phyloP scores from a whole-genome alignment of 371 early-diverging fungal genomes.

The Lichtheimia hyalospora region DNA sequence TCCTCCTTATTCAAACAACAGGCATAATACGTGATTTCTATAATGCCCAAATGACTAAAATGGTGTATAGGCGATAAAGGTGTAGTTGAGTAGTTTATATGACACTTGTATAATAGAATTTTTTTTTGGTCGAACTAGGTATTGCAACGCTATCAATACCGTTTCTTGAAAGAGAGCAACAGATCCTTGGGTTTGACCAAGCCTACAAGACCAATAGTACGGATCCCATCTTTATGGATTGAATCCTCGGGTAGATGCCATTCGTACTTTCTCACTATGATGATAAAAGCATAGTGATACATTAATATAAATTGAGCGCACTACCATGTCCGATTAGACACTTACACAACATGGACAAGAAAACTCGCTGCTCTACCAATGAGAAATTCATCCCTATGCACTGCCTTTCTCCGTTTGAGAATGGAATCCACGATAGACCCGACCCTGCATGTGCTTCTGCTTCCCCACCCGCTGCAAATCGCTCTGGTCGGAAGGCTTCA shows the following conservation, averaged over 20 bases:
- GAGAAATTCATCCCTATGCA: conserved; percentile 57
- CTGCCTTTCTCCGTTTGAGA: conserved; percentile 49
- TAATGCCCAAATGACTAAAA: no score
- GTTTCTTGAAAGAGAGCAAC: conserved; percentile 28
- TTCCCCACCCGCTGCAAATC: conserved; percentile 14
- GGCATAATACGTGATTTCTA: no score
- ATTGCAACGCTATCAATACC: not conserved
- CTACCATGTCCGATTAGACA: not conserved
- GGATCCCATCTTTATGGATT: conserved; percentile 15
- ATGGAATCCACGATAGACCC: conserved; percentile 48
- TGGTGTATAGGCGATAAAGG: no score
- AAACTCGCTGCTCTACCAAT: conserved; percentile 50
- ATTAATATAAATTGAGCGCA: no score
- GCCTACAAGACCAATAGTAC: not conserved
- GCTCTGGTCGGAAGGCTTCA: conserved; percentile 16
- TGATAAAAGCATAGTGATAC: conserved; percentile 16
- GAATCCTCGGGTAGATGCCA: conserved; percentile 17
- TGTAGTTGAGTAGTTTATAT: no score
- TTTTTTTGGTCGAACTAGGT: no score
- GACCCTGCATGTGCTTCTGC: conserved; percentile 8
- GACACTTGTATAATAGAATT: no score
- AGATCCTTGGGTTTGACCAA: conserved; percentile 18
- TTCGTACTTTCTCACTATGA: conserved; percentile 17
- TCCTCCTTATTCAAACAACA: no score
- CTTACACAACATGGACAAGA: conserved; percentile 48